A percentile compares a stretch with the other conserved stretches of the same genome.
phyloP scores from a whole-genome alignment of 805 yeast genomes.

The Starmerella potacharoeniae region DNA sequence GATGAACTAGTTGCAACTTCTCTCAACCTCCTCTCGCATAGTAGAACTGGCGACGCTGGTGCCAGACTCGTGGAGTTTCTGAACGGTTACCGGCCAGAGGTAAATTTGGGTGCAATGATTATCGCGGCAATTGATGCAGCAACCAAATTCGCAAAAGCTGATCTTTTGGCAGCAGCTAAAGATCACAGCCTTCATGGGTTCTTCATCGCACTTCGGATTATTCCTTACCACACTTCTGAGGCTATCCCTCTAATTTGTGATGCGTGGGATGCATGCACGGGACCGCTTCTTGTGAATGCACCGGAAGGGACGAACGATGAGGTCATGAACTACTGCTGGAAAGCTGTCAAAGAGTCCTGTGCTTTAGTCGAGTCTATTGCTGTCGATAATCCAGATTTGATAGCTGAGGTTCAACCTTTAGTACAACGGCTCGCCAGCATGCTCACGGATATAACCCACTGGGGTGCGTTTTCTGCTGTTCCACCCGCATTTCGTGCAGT shows the following conservation, averaged over 20 bases:
- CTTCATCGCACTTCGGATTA: conserved; percentile 36
- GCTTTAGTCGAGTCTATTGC: conserved; percentile 31
- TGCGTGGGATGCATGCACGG: conserved; percentile 7
- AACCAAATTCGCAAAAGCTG: conserved; percentile 18
- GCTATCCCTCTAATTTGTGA: background rate
- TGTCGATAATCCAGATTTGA: background rate
- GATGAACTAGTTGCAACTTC: conserved; percentile 1
- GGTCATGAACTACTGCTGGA: conserved; percentile 64
- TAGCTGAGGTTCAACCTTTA: conserved; percentile 23
- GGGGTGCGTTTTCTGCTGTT: conserved; percentile 86
- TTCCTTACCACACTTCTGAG: background rate
- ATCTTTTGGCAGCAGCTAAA: conserved; percentile 36
- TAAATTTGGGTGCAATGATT: background rate
- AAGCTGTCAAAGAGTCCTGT: conserved; percentile 69
- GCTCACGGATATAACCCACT: conserved; percentile 40
- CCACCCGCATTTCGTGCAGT: conserved; percentile 66
- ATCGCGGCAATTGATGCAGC: conserved; percentile 21
- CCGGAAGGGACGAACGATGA: conserved; percentile 14
- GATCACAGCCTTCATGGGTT: conserved; percentile 56
- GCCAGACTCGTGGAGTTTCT: conserved; percentile 13
- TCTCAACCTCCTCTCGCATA: conserved; percentile 5
- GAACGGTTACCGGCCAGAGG: conserved; percentile 21
- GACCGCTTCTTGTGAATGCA: conserved; percentile 11
- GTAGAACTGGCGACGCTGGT: conserved; percentile 18
- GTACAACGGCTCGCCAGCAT: conserved; percentile 59